Evolutionary conservation across 2,329 filamentous ascomycete species (phyloP), one percentile per base, ranked within the genome.

Genomic region (Cordyceps cateniannulata): DNA sequence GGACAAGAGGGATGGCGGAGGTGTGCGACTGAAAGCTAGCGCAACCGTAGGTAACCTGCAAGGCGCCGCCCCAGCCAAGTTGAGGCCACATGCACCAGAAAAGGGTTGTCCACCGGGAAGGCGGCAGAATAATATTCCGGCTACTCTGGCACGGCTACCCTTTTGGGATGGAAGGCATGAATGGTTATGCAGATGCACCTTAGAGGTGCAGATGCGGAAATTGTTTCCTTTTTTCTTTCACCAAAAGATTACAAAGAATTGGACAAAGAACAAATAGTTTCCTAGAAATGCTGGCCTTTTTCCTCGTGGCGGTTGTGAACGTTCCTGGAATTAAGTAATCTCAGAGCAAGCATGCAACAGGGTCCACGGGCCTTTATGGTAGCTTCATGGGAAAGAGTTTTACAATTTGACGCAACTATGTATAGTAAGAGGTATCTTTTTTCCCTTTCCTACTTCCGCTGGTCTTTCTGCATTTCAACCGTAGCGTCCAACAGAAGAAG

Each of bases 21-120:
- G 62, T 62, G 63, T 49, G 52, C 20, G 57, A 42, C 20, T 57
- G 62, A 60, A 58, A 60, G 58, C 38, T 62, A 54, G 44, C 53
- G 49, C 6, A 38, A 18, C 20, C 29, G 24, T 35, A 35, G 10
- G 10, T 35, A 29, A 4, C 32, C 1, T 3, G 6, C 10, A 35
- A 35, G 32, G 32, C 32, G n/a, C 32, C 32, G 32, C 32, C 29
- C 29, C 32, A 35, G 32, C 32, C 32, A 35, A 32, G 32, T 76
- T 76, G 70, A 77, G 75, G 75, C 75, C 75, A 77, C 75, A 72
- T 76, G 56, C 48, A 59, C 76, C 75, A 65, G 74, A 68, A 73
- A 74, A 70, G 64, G 63, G 63, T 35, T 5, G n/a, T 47, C 14
- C 6, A 63, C 65, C 61, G 32, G 54, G 56, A 9, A 59, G 42